A percentile compares a stretch with the other conserved stretches of the same genome.
phyloP scores from a whole-genome alignment of 2,329 filamentous ascomycete species.

The Aspergillus floridensis region DNA sequence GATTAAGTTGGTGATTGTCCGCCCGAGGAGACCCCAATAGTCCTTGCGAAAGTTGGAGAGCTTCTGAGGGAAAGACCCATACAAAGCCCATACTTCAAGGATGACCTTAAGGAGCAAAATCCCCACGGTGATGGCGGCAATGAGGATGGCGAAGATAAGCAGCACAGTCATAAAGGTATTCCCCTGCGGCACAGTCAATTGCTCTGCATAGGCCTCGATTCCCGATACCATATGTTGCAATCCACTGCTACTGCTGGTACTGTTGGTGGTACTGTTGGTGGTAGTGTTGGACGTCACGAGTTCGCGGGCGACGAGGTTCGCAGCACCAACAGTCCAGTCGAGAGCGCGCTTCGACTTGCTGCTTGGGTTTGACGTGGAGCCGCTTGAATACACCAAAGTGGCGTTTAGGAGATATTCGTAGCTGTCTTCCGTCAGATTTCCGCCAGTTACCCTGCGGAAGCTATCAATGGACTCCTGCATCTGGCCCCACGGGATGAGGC shows the following conservation, averaged over 20 bases:
- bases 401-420: conserved; percentile 71
- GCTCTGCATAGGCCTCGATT: conserved; percentile 78
- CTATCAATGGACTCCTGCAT: conserved; percentile 80
- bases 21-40: conserved; percentile 90
- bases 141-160: conserved; percentile 80
- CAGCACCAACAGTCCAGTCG: conserved; percentile 41
- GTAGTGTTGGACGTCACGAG: conserved; percentile 43
- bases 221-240: conserved; percentile 63
- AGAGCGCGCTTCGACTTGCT: conserved; percentile 57
- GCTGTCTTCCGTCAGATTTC: conserved; percentile 78
- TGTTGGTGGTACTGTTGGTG: conserved; percentile 31
- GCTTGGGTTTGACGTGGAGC: conserved; percentile 49
- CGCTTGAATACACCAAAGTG: conserved; percentile 69
- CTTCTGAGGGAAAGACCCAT: conserved; percentile 76
- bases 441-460: conserved; percentile 77
- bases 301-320: conserved; percentile 55
- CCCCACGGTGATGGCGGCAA: conserved; percentile 78
- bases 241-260: conserved; percentile 35
- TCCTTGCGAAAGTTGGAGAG: conserved; percentile 86
- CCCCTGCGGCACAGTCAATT: conserved; percentile 77
- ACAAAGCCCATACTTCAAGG: conserved; percentile 87
- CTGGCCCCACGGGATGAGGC: conserved; percentile 75
- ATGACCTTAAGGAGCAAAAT: conserved; percentile 89
- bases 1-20: conserved; percentile 85
- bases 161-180: conserved; percentile 97